Base-by-base conservation (phyloP, 2,329 filamentous ascomycete genomes). In the Juglanconis sp. region DNA sequence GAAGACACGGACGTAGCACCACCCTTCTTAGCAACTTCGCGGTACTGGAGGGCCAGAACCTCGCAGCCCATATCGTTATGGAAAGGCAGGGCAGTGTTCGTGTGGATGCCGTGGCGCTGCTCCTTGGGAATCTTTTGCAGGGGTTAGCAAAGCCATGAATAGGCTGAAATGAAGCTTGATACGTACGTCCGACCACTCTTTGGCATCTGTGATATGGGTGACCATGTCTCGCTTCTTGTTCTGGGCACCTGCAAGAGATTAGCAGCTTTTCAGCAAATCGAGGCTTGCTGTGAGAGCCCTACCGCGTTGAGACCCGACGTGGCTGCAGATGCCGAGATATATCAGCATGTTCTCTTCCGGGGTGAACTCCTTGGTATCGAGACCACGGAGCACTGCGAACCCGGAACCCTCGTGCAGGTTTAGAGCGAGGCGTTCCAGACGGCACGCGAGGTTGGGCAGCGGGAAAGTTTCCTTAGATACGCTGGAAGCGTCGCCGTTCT, bases 271-370 rank as follows among this genome's bases (percentile, higher is more conserved):
- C 3, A 52, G 11, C 11, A 42, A 3, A 0, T 32, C 5, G 5
- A 13, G 13, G 13, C n/a, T 3, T n/a, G 10, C 11, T 42, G n/a
- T 42, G 38, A 13, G 4, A 11, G 10, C 6, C 49, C 31, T 54
- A 54, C 57, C 57, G 9, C 57, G 57, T 34, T 59, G 48, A 8
- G 57, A 49, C 1, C 80, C 85, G 53, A 88, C 77, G 65, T 87
- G 79, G 58, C 77, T 79, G 1, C 84, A 77, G 10, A 88, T 70
- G 0, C 82, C 85, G 4, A 86, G 75, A 65, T 83, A 87, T 48
- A 86, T 73, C 5, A 79, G 74, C 15, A 82, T 70, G 56, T 81
- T 82, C 55, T 87, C 83, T 63, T 85, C 79, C 31, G 76, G 72
- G 3, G 77, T 76, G 68, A 83, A 81, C 1, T 69, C 72, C 2